Base-by-base conservation (phyloP, 345 rosid species). In the Pugionium dolabratum region DNA sequence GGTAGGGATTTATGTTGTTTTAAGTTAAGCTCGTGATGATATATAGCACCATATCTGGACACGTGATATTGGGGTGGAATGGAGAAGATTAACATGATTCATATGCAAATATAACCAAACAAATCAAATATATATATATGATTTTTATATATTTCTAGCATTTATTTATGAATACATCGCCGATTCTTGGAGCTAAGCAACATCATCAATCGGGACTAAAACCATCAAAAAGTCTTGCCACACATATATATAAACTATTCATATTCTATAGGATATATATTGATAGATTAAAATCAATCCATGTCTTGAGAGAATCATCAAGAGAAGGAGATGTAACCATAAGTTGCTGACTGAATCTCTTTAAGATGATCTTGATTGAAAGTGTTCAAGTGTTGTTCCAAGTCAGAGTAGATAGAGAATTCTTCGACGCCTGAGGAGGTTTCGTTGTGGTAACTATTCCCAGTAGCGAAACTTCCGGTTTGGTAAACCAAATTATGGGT, bases 321-420 rank as follows among this genome's bases (percentile, higher is more conserved):
- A 3, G 81, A 82, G 68, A 78, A 79, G 11, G 81, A 83, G 58
- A 78, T 69, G 70, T 78, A 84, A 27, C 93, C 90, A 18, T 75
- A 84, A 67, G 82, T 84, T 50, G 73, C 79, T 1, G 91, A 79
- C 26, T 83, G 85, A 69, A 87, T 88, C 35, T 86, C 97, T 28
- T 86, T 85, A 7, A 72, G 59, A 72, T 58, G 54, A 42, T 65
- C 68, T n/a, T 85, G 91, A 63, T 78, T 89, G 68, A 83, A 87
- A 70, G 62, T 53, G 76, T 73, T 72, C 52, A 78, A 66, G 66
- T 59, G 67, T 7, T 76, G 79, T 53, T 82, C 85, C 74, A 83
- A 63, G 43, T 85, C 82, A 48, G 86, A 76, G 76, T 78, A 71
- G 7, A 76, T 66, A 31, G 84, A 75, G 62, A 81, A 81, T 67